Base-by-base conservation (phyloP, 1,284 basidiomycete genomes). In the Puccinia brachypodii region DNA sequence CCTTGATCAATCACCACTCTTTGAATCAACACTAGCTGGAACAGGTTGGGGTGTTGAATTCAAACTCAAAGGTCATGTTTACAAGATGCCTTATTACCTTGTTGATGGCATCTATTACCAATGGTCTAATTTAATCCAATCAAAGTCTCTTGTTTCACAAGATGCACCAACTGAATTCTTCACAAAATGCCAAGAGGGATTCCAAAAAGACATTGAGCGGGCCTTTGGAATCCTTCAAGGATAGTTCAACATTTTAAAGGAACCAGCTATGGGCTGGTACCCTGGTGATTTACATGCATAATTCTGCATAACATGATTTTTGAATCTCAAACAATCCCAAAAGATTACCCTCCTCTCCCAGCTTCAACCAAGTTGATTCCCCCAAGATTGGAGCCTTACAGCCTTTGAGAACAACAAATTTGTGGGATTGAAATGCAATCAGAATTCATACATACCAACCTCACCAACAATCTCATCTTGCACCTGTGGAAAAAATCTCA, bases 41-140 rank as follows among this genome's bases (percentile, higher is more conserved):
- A n/a, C n/a, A n/a, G n/a, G n/a, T n/a, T n/a, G n/a, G n/a, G n/a
- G n/a, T n/a, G n/a, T n/a, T n/a, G n/a, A n/a, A n/a, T n/a, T n/a
- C n/a, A n/a, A n/a, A n/a, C n/a, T n/a, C n/a, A n/a, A n/a, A n/a
- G n/a, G n/a, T n/a, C n/a, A n/a, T n/a, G n/a, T n/a, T n/a, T n/a
- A n/a, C n/a, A n/a, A n/a, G n/a, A n/a, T n/a, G n/a, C n/a, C n/a
- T n/a, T n/a, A n/a, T n/a, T 74, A 74, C 22, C 47, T 74, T n/a
- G 40, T 47, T 6, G 71, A 53, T 36, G 47, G 71, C 16, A 74
- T 74, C 71, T 50, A 74, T 53, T 47, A 40, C 11, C 11, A 47
- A 16, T 74, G 71, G 71, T 25, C 71, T 25, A n/a, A 22, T 53
- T 50, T 74, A 6, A 56, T 74, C 31, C 33, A 47, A 74, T 50